Evolutionary conservation across 768 basidiomycete species (phyloP).

Genomic region (Lepiota venenata): DNA sequence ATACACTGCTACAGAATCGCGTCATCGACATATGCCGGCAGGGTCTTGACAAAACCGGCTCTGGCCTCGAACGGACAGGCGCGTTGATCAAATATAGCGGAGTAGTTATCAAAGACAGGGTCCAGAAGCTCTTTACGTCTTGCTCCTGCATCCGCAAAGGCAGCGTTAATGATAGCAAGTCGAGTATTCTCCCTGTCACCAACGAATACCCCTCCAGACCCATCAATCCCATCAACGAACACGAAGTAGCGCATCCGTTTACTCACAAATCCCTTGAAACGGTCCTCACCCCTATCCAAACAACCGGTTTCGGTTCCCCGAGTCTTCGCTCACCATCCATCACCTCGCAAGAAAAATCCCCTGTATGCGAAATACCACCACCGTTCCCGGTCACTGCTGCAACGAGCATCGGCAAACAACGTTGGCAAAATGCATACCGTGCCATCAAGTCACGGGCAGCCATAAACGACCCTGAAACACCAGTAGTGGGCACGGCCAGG

Average conservation of each 20-base stretch:
- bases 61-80: not conserved
- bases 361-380: not conserved
- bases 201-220: constrained; percentile 2
- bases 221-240: constrained; percentile 5
- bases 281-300: constrained; percentile 3
- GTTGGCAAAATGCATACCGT: constrained; percentile 42
- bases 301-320: constrained; percentile 4
- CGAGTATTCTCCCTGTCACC: not conserved
- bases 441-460: constrained; percentile 37
- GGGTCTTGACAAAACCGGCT: constrained; percentile 2
- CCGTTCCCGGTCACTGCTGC: constrained; percentile 13
- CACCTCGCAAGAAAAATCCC: constrained; percentile 20
- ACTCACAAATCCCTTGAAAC: constrained; percentile 20
- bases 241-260: not conserved
- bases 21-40: constrained; percentile 6
- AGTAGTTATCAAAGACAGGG: not conserved
- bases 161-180: not conserved
- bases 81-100: not conserved
- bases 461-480: not conserved
- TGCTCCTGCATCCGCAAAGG: not conserved
- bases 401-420: constrained; percentile 31
- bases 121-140: not conserved
- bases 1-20: constrained; percentile 14
- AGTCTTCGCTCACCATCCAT: constrained; percentile 15
- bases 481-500: not conserved